Base-by-base conservation (phyloP, 148 eudicot species). In the Rhododendron simsii region DNA sequence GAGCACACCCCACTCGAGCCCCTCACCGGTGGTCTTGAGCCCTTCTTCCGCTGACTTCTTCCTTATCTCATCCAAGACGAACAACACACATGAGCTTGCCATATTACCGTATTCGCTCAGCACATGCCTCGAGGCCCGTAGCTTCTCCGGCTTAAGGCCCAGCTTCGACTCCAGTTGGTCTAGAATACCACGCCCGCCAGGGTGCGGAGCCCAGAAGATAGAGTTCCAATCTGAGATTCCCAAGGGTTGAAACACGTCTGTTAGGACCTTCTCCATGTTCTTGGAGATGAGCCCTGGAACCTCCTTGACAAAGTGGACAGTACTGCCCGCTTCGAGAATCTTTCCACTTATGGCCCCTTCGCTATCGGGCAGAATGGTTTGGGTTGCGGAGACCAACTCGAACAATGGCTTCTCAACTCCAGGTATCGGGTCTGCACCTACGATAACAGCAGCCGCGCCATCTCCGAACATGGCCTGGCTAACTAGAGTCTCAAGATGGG, bases 161-260 rank as follows among this genome's bases (percentile, higher is more conserved):
- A 41, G 44, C 44, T 41, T 41, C 44, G 44, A 41, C 44, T 41
- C 44, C 1, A 41, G 44, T 41, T 41, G 44, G 44, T 41, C 44
- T 41, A 41, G 44, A 41, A 41, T 41, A 41, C 44, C 90, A 7
- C 89, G 91, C 26, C 91, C 90, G 16, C 91, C 89, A 2, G 91
- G 91, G 55, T 90, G 91, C 0, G 89, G 88, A 18, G 87, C 85
- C 91, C 91, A 89, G 69, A 89, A 89, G 7, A 89, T 13, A 3
- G 90, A 86, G 86, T 90, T 90, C 90, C 90, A 90, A 35, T 90
- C 91, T 1, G 86, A 20, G 37, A 90, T 90, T 28, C 88, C 89
- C 39, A 90, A 45, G 15, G 91, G 88, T 0, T 84, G 69, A 47
- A 90, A 90, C 1, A 86, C 91, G 76, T 89, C 91, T 23, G 48